Evolutionary conservation across 768 basidiomycete species (phyloP).

Genomic region (Lyophyllum semitale): DNA sequence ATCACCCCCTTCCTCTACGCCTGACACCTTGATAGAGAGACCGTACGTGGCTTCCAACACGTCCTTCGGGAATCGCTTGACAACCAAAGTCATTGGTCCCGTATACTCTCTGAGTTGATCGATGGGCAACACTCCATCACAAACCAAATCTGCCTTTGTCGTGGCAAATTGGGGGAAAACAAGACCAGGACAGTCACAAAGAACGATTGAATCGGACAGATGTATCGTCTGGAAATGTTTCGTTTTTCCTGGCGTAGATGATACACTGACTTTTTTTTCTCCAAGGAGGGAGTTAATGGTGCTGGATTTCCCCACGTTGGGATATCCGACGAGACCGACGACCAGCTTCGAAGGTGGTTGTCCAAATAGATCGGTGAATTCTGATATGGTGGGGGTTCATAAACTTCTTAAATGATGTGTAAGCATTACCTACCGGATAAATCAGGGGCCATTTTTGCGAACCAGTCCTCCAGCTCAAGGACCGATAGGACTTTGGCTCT

Average conservation of each 20-base stretch:
- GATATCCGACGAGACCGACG: constrained; percentile 95
- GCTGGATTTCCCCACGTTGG: constrained; percentile 98
- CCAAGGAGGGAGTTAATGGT: constrained; percentile 96
- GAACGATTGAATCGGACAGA: constrained; percentile 80
- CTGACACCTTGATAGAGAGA: constrained; percentile 63
- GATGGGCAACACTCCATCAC: constrained; percentile 95
- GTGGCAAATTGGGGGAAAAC: constrained; percentile 99
- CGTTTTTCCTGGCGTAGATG: constrained; percentile 96
- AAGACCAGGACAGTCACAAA: constrained; percentile 97
- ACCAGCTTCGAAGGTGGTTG: constrained; percentile 64
- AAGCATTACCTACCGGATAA: constrained; percentile 52
- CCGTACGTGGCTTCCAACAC: constrained; percentile 93
- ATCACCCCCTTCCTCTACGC: constrained; percentile 83
- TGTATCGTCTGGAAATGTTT: constrained; percentile 99
- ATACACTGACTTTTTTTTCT: constrained; percentile 97
- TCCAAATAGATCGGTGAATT: constrained; percentile 59
- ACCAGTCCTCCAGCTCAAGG: constrained; percentile 84
- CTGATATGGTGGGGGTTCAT: constrained; percentile 36
- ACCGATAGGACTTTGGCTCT: constrained; percentile 83
- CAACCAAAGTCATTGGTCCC: constrained; percentile 79
- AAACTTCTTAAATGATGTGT: neutral
- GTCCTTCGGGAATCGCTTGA: constrained; percentile 74
- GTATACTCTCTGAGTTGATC: constrained; percentile 95
- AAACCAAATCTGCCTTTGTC: constrained; percentile 93
- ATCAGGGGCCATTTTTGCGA: constrained; percentile 70